phyloP scores from a whole-genome alignment of 768 basidiomycete species.

The Kwoniella sp. region DNA sequence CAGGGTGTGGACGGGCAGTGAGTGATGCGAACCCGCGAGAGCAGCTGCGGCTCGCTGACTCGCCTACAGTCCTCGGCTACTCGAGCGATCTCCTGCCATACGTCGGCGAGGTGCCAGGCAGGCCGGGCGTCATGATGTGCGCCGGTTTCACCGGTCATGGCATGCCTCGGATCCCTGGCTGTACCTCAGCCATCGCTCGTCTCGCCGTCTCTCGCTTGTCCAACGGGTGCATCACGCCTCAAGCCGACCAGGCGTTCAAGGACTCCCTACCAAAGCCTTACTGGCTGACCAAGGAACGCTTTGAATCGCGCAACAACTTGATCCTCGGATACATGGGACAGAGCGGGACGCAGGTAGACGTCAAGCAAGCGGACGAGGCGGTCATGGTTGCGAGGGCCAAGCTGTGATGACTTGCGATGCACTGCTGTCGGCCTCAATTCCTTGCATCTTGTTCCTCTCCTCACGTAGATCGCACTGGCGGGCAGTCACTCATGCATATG shows the following conservation, averaged over 20 bases:
- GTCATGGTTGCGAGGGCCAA: slow-evolving; percentile 7
- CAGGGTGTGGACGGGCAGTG: slow-evolving; percentile 35
- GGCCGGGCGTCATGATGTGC: slow-evolving; percentile 26
- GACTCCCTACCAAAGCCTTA: slow-evolving; percentile 23
- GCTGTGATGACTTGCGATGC: no score
- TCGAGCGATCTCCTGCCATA: slow-evolving; percentile 32
- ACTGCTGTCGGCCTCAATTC: no score
- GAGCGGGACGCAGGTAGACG: slow-evolving; percentile 2
- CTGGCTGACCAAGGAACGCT: slow-evolving; percentile 21
- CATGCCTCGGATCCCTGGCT: slow-evolving; percentile 36
- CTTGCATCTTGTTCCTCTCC: no score
- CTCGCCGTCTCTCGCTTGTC: slow-evolving; percentile 5
- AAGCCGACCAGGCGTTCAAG: slow-evolving; percentile 10
- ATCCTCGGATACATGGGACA: slow-evolving; percentile 29
- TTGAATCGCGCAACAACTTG: slow-evolving; percentile 18
- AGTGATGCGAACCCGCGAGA: neutral
- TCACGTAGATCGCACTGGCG: no score
- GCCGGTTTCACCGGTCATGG: slow-evolving; percentile 42
- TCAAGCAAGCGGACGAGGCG: slow-evolving; percentile 15
- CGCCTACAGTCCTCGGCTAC: slow-evolving; percentile 29
- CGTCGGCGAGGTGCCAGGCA: slow-evolving; percentile 25
- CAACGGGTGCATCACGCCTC: slow-evolving; percentile 1
- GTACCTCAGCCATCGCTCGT: slow-evolving; percentile 17
- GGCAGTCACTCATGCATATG: no score
- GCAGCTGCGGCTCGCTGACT: neutral